Evolutionary conservation across 2,329 filamentous ascomycete species (phyloP).

Genomic region (Juglanconis juglandina): DNA sequence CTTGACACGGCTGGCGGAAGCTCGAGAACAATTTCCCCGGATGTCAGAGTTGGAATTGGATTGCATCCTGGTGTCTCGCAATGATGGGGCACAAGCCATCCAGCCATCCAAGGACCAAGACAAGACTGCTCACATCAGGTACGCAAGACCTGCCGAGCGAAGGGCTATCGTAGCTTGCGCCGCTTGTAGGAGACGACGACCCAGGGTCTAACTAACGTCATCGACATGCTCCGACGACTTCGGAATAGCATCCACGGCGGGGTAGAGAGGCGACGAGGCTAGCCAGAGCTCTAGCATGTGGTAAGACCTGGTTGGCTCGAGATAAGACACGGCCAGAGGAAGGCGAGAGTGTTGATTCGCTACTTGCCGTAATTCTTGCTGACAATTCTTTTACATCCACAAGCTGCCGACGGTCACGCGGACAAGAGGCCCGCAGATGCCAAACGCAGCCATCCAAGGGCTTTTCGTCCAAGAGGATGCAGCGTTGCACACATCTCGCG

Average conservation of each 20-base stretch:
- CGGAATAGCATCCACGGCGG: not conserved
- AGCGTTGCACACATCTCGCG: not conserved
- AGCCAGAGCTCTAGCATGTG: not conserved
- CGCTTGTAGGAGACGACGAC: no score
- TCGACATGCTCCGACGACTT: not conserved
- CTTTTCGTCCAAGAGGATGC: not conserved
- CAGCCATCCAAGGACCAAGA: not conserved
- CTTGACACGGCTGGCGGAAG: not conserved
- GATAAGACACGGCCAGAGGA: constrained; percentile 9
- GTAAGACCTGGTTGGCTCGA: constrained; percentile 15
- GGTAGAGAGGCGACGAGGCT: constrained; percentile 9
- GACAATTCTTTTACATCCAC: constrained; percentile 13
- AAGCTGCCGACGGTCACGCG: constrained; percentile 2
- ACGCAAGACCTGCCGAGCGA: not conserved
- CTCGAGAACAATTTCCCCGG: not conserved
- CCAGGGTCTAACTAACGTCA: not conserved
- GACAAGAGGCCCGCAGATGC: not conserved
- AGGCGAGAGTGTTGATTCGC: constrained; percentile 10
- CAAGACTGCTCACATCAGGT: not conserved
- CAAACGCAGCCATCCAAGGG: not conserved
- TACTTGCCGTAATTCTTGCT: not conserved
- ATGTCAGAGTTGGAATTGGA: not conserved
- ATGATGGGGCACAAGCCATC: not conserved
- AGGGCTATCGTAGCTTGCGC: not conserved
- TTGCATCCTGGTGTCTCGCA: not conserved